Conservation (phyloP, 2,329 filamentous ascomycete genomes). For the Madurella mycetomatis region DNA sequence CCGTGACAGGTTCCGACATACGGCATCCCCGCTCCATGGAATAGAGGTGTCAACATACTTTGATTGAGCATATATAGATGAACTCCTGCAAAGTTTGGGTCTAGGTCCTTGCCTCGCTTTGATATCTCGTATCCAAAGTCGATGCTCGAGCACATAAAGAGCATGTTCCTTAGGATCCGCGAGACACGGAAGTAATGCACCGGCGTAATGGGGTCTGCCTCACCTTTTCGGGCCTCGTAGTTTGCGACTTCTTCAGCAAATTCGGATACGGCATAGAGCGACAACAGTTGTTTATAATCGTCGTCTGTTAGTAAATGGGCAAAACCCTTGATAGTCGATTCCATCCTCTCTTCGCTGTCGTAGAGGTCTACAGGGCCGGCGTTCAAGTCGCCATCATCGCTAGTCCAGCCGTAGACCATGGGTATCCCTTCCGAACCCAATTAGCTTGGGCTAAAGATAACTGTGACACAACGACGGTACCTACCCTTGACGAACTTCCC, state of each 20-base stretch:
- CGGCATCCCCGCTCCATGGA: conserved; percentile 24
- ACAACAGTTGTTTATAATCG: conserved; percentile 26
- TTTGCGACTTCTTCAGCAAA: conserved; percentile 23
- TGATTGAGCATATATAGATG: conserved; percentile 29
- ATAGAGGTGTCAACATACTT: conserved; percentile 27
- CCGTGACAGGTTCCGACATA: conserved; percentile 26
- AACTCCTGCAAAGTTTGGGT: conserved; percentile 14
- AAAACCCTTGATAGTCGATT: conserved; percentile 19
- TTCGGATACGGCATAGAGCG: conserved; percentile 25
- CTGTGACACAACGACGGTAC: no score
- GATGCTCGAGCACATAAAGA: conserved; percentile 26
- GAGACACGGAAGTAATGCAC: conserved; percentile 25
- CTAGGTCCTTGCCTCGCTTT: background rate
- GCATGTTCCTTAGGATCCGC: conserved; percentile 23
- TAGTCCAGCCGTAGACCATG: conserved; percentile 26
- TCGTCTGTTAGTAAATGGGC: conserved; percentile 24
- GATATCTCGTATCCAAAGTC: conserved; percentile 18
- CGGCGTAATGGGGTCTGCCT: conserved; percentile 20
- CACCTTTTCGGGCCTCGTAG: conserved; percentile 21
- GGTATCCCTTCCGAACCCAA: conserved; percentile 19
- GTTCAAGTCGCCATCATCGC: conserved; percentile 29
- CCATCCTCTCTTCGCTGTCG: conserved; percentile 26
- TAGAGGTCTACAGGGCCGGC: conserved; percentile 22
- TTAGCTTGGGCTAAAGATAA: background rate
- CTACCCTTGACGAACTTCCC: conserved; percentile 22